phyloP scores from a whole-genome alignment of 2,329 filamentous ascomycete genomes.

The Neocucurbitaria cava region DNA sequence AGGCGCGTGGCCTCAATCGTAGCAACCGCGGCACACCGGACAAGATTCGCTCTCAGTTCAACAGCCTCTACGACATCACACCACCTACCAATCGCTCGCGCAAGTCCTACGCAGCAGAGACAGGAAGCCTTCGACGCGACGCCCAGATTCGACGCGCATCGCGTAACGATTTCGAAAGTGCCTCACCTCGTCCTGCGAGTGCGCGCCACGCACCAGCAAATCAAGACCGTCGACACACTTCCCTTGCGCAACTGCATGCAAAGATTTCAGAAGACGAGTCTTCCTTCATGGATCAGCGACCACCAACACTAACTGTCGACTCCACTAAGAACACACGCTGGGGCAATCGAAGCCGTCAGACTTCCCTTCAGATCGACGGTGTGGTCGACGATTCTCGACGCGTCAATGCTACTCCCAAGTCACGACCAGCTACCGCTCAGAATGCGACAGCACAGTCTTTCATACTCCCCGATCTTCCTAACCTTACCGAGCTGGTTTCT shows the following conservation, averaged over 20 bases:
- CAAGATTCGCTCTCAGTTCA: slow-evolving; percentile 60
- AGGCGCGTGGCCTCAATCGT: slow-evolving; percentile 59
- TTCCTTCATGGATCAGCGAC: slow-evolving; percentile 60
- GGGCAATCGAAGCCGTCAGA: slow-evolving; percentile 52
- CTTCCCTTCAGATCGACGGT: slow-evolving; percentile 47
- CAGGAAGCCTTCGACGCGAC: slow-evolving; percentile 51
- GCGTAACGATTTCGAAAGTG: slow-evolving; percentile 49
- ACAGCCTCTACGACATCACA: slow-evolving; percentile 57
- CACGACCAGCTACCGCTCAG: slow-evolving; percentile 51
- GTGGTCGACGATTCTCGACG: slow-evolving; percentile 29
- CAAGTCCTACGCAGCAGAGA: slow-evolving; percentile 43
- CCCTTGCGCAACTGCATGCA: slow-evolving; percentile 64
- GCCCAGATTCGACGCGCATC: slow-evolving; percentile 55
- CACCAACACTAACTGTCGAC: slow-evolving; percentile 50
- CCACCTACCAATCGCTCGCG: slow-evolving; percentile 49
- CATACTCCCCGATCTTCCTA: slow-evolving; percentile 65
- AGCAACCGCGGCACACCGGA: slow-evolving; percentile 46
- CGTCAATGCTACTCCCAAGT: slow-evolving; percentile 29
- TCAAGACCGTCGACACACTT: slow-evolving; percentile 53
- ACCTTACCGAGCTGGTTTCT: slow-evolving; percentile 67
- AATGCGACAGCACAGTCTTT: slow-evolving; percentile 66
- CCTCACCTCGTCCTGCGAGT: slow-evolving; percentile 48
- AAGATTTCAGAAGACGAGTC: slow-evolving; percentile 62
- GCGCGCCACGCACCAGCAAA: slow-evolving; percentile 40
- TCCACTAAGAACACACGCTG: slow-evolving; percentile 63